These are phyloP conservation scores for Pseudocercospora fijiensis DNA, from an alignment of 2,329 filamentous ascomycete genomes.

Conservation along the genomic window DNA sequence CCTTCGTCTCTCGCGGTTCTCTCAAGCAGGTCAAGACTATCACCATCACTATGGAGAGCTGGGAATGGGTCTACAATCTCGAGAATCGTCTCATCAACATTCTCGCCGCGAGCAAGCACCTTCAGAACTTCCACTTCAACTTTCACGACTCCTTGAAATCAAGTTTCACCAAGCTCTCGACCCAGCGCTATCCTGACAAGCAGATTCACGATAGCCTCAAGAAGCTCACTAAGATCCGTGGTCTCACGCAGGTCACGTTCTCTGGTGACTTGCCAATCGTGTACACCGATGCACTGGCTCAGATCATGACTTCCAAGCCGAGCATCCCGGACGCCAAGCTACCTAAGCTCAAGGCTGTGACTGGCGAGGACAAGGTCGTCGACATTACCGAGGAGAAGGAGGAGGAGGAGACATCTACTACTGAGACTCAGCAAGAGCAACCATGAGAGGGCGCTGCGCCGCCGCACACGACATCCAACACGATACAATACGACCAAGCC, in stretches of 20 bases:
- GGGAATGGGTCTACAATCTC: conserved; percentile 33
- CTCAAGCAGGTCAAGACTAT: conserved; percentile 29
- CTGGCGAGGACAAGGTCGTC: conserved; percentile 10
- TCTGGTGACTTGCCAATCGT: conserved; percentile 29
- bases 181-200: conserved; percentile 29
- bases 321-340: conserved; percentile 4
- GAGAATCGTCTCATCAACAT: conserved; percentile 17
- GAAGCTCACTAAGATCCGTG: conserved; percentile 25
- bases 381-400: conserved; percentile 15
- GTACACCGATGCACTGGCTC: conserved; percentile 24
- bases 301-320: conserved; percentile 23
- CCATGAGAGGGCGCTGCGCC: background rate
- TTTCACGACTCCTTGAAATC: conserved; percentile 28
- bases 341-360: conserved; percentile 18
- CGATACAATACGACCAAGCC: conserved; percentile 1
- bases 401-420: background rate
- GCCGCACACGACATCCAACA: background rate
- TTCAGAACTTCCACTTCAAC: conserved; percentile 25
- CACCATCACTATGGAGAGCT: conserved; percentile 29
- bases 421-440: background rate
- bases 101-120: conserved; percentile 18
- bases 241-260: conserved; percentile 27
- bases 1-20: conserved; percentile 28
- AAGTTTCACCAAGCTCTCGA: conserved; percentile 13
- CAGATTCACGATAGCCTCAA: conserved; percentile 26